Evolutionary conservation across 768 basidiomycete species (phyloP).

Genomic region (Mycena indigotica): DNA sequence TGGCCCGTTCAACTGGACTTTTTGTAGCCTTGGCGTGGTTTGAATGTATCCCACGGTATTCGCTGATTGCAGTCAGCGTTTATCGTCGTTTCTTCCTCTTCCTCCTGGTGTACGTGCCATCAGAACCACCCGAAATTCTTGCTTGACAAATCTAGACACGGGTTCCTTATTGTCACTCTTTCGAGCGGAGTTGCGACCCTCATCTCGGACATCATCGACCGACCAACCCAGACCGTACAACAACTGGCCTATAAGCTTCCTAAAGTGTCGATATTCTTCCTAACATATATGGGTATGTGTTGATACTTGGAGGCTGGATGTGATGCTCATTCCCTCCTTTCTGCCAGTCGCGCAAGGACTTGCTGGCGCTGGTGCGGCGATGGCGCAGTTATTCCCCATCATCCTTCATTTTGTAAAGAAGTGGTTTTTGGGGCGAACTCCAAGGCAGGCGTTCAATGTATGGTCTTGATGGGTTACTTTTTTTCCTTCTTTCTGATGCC

Average conservation of each 20-base stretch:
- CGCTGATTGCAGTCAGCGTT: constrained; percentile 68
- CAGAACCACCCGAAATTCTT: neutral
- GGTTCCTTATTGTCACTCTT: constrained; percentile 72
- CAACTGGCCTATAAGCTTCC: constrained; percentile 54
- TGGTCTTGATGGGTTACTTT: constrained; percentile 9
- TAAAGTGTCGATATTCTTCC: constrained; percentile 60
- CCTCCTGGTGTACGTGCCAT: constrained; percentile 47
- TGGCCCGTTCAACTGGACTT: constrained; percentile 7
- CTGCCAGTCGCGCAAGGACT: constrained; percentile 51
- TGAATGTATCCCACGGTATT: constrained; percentile 70
- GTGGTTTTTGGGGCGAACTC: constrained; percentile 68
- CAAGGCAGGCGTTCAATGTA: constrained; percentile 56
- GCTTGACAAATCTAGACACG: constrained; percentile 54
- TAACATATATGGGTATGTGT: constrained; percentile 56
- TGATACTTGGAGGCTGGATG: neutral
- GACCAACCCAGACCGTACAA: constrained; percentile 46
- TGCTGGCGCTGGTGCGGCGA: constrained; percentile 51
- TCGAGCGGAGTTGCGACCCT: constrained; percentile 54
- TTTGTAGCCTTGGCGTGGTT: constrained; percentile 57
- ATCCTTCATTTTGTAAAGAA: constrained; percentile 62
- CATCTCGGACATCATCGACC: constrained; percentile 38
- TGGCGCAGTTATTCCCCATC: constrained; percentile 57
- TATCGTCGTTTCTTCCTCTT: constrained; percentile 75
- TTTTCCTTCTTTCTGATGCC: constrained; percentile 48
- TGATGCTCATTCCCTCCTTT: neutral